Evolutionary conservation across 805 yeast species (phyloP).

Genomic region (Wickerhamomyces hampshirensis): DNA sequence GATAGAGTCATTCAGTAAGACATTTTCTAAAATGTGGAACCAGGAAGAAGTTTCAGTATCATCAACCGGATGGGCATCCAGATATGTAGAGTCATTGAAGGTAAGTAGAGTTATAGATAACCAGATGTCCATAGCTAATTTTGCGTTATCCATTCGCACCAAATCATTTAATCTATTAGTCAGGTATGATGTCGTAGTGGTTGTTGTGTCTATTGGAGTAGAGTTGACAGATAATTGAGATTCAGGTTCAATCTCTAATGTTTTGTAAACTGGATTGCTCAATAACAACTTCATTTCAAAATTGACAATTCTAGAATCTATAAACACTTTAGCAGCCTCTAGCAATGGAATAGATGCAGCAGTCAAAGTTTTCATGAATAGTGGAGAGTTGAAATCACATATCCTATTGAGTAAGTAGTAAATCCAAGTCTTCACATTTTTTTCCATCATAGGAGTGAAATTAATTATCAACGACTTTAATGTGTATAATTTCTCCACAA

Average conservation of each 20-base stretch:
- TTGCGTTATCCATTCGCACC: constrained; percentile 2
- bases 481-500: constrained; percentile 19
- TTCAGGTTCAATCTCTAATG: constrained; percentile 8
- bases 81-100: constrained; percentile 7
- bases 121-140: constrained; percentile 20
- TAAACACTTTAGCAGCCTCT: constrained; percentile 16
- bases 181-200: constrained; percentile 8
- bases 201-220: constrained; percentile 10
- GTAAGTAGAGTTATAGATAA: constrained; percentile 15
- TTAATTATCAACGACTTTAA: constrained; percentile 15
- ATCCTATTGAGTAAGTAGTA: constrained; percentile 15
- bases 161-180: constrained; percentile 4
- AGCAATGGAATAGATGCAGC: constrained; percentile 7
- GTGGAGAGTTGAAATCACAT: constrained; percentile 15
- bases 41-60: constrained; percentile 2
- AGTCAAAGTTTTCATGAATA: constrained; percentile 8
- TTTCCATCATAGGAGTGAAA: constrained; percentile 24
- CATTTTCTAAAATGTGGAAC: constrained; percentile 5
- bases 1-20: not conserved
- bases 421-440: constrained; percentile 22
- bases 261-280: constrained; percentile 4
- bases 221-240: constrained; percentile 6
- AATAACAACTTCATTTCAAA: constrained; percentile 15
- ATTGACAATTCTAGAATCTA: constrained; percentile 14
- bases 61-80: not conserved